These are phyloP conservation scores for Catenaria anguillulae DNA, from an alignment of 371 early-diverging fungal genomes.

Conservation along the genomic window DNA sequence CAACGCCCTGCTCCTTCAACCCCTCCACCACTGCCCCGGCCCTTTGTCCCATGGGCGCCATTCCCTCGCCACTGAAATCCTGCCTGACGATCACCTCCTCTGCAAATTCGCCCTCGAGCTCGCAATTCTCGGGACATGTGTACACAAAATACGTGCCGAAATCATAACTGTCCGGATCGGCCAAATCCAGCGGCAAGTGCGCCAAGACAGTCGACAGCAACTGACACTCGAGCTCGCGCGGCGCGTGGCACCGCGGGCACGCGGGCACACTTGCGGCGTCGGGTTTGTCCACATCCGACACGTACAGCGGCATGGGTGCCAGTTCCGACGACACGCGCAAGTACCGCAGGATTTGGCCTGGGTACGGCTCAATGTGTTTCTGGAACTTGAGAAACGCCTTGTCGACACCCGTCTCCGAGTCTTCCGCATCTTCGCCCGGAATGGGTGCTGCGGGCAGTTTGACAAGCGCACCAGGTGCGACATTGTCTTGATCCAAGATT, in stretches of 20 bases:
- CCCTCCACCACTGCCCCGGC: not conserved
- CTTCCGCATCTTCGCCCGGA: constrained; percentile 25
- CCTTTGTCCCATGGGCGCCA: constrained; percentile 1
- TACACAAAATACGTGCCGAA: constrained; percentile 83
- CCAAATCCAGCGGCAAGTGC: constrained; percentile 57
- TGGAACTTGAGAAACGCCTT: constrained; percentile 79
- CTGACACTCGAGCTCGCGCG: constrained; percentile 83
- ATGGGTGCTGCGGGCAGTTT: constrained; percentile 16
- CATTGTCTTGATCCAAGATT: not conserved
- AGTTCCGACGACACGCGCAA: constrained; percentile 23
- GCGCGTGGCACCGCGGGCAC: constrained; percentile 59
- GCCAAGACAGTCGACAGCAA: constrained; percentile 75
- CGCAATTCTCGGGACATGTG: constrained; percentile 74
- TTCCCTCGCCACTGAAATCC: constrained; percentile 19
- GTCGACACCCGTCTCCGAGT: constrained; percentile 77
- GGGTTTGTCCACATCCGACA: constrained; percentile 52
- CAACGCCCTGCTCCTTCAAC: not conserved
- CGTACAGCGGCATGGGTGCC: constrained; percentile 57
- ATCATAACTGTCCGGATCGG: constrained; percentile 58
- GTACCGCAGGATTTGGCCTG: constrained; percentile 76
- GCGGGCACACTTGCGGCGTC: constrained; percentile 19
- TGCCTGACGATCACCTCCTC: constrained; percentile 38
- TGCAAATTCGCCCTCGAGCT: constrained; percentile 30
- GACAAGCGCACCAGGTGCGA: constrained; percentile 6
- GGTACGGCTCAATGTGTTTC: constrained; percentile 53